Conservation (phyloP, 306 rosid species). For the Cucumis hystrix region DNA sequence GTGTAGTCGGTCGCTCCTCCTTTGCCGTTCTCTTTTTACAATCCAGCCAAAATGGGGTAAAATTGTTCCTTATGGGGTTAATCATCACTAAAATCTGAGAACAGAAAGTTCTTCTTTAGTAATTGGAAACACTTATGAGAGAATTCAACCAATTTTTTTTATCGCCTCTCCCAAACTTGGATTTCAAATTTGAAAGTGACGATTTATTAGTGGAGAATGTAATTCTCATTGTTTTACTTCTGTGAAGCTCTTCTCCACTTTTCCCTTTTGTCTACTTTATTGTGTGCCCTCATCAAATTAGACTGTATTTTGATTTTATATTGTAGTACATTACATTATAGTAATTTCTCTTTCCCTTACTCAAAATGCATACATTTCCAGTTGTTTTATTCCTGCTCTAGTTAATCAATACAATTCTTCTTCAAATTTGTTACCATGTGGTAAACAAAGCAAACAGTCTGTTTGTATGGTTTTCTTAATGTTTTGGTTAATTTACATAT, state of each 20-base stretch:
- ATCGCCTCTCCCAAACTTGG: background rate
- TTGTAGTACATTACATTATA: background rate
- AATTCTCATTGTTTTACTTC: background rate
- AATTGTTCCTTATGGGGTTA: background rate
- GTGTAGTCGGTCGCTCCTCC: background rate
- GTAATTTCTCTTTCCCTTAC: background rate
- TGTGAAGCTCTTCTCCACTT: background rate
- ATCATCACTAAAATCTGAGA: background rate
- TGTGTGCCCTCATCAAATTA: background rate
- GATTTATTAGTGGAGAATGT: background rate
- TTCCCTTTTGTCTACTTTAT: background rate
- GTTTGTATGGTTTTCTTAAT: slow-evolving; percentile 46
- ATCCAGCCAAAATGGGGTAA: background rate
- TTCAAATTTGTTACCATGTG: background rate
- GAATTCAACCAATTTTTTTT: background rate
- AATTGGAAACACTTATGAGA: background rate
- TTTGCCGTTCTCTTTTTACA: background rate
- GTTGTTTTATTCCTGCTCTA: background rate
- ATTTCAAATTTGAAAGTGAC: background rate
- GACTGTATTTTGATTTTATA: background rate
- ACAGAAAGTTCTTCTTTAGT: background rate
- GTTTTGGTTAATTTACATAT: slow-evolving; percentile 11
- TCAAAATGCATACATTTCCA: background rate
- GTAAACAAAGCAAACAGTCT: background rate
- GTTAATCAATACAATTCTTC: background rate